A percentile compares a stretch with the other conserved stretches of the same genome.
These are phyloP conservation scores for Darksidea phi DNA, from an alignment of 495 filamentous ascomycete species.

Conservation along the genomic window DNA sequence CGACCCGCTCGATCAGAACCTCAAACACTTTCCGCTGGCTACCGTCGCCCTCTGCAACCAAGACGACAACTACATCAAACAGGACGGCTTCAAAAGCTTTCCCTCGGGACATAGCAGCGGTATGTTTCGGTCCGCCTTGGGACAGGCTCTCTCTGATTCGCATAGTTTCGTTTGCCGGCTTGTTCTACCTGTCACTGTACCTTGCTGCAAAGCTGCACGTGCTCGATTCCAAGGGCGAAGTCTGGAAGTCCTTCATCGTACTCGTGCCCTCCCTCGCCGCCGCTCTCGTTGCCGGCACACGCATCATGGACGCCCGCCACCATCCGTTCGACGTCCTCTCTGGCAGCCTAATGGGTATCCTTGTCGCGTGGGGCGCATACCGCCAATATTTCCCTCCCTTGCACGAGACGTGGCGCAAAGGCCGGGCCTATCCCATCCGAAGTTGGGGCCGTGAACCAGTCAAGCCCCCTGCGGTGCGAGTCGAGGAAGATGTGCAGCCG, in stretches of 20 bases:
- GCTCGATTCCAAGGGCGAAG: conserved; percentile 68
- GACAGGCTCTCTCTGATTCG: conserved; percentile 3
- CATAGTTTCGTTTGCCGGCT: conserved; percentile 66
- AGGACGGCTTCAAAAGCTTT: conserved; percentile 85
- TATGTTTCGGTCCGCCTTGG: conserved; percentile 36
- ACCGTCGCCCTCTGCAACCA: conserved; percentile 63
- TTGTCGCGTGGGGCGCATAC: conserved; percentile 42
- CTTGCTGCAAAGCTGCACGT: conserved; percentile 56
- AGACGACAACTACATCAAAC: conserved; percentile 60
- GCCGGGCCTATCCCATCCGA: conserved; percentile 62
- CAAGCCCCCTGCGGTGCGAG: conserved; percentile 13
- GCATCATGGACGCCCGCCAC: conserved; percentile 78
- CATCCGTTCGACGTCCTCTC: conserved; percentile 88
- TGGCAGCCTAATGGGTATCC: conserved; percentile 49
- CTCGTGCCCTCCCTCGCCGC: conserved; percentile 59
- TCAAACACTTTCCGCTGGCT: neutral
- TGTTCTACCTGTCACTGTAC: conserved; percentile 76
- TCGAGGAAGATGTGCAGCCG: conserved; percentile 29
- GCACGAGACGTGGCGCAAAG: conserved; percentile 57
- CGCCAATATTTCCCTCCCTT: conserved; percentile 52
- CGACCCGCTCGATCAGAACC: neutral
- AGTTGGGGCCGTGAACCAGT: conserved; percentile 51
- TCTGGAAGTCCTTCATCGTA: conserved; percentile 70
- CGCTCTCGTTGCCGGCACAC: conserved; percentile 55
- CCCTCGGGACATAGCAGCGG: conserved; percentile 63